Evolutionary conservation across 192 early-diverging fungal genomes (phyloP).

Genomic region (Gryganskiella cystojenkinii): DNA sequence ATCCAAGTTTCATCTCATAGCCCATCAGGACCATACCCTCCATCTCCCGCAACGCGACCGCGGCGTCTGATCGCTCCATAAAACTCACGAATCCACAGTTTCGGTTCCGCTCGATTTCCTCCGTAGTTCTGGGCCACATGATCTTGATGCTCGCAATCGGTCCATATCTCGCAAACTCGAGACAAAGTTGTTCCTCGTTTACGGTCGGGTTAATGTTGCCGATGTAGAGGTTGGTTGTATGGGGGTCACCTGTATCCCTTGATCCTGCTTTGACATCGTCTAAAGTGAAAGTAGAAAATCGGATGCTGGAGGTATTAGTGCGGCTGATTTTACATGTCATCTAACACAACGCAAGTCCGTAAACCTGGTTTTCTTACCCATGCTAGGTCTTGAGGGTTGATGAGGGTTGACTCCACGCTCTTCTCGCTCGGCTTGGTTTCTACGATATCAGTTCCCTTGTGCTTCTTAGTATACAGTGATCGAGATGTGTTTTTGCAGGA

Average conservation of each 20-base stretch:
- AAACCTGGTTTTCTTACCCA: constrained; percentile 21
- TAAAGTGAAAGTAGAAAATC: not conserved
- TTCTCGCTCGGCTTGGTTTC: constrained; percentile 76
- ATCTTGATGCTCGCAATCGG: constrained; percentile 93
- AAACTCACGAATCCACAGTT: constrained; percentile 94
- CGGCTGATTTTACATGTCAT: too few species aligned
- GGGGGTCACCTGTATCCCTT: constrained; percentile 77
- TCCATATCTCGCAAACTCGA: constrained; percentile 83
- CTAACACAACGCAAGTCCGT: too few species aligned
- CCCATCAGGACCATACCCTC: constrained; percentile 74
- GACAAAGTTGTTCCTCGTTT: constrained; percentile 78
- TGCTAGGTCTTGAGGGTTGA: constrained; percentile 51
- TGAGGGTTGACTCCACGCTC: constrained; percentile 45
- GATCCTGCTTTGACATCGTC: constrained; percentile 57
- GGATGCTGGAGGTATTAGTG: too few species aligned
- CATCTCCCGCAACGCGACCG: constrained; percentile 75
- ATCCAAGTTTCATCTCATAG: constrained; percentile 74
- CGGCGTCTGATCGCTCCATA: constrained; percentile 81
- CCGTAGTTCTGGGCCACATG: constrained; percentile 94
- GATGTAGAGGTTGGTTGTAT: constrained; percentile 88
- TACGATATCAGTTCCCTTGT: constrained; percentile 5
- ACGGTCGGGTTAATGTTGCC: constrained; percentile 80
- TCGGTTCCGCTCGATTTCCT: constrained; percentile 79
- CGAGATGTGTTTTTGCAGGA: not conserved
- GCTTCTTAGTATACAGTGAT: not conserved